Evolutionary conservation across 108 stramenopile genomes (phyloP).

Genomic region (Schizochytrium sp.): DNA sequence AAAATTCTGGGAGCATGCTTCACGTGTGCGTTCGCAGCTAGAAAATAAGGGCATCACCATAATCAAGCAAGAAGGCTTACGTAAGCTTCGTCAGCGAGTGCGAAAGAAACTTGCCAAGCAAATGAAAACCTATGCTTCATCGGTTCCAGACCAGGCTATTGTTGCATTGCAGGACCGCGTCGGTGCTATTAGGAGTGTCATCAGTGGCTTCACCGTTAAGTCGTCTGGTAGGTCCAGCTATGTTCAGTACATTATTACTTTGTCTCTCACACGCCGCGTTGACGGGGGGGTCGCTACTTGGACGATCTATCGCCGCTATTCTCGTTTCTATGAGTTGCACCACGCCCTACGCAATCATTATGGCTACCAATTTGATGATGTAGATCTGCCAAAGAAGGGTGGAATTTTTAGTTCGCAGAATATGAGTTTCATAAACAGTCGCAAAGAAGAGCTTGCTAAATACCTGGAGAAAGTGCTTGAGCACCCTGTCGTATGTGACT

Average conservation of each 20-base stretch:
- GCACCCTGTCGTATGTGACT: conserved; percentile 42
- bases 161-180: conserved; percentile 45
- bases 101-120: background rate
- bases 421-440: conserved; percentile 40
- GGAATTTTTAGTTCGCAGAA: conserved; percentile 56
- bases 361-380: conserved; percentile 48
- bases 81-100: conserved; percentile 24
- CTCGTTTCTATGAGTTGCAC: conserved; percentile 23
- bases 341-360: background rate
- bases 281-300: conserved; percentile 45
- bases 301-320: conserved; percentile 13
- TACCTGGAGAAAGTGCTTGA: conserved; percentile 28
- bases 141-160: conserved; percentile 51
- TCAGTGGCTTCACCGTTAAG: conserved; percentile 2
- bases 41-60: conserved; percentile 39
- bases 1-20: conserved; percentile 29
- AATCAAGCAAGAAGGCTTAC: conserved; percentile 37
- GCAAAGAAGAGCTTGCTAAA: conserved; percentile 6
- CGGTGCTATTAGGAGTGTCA: conserved; percentile 30
- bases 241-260: conserved; percentile 20
- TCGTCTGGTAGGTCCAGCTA: background rate
- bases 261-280: conserved; percentile 14
- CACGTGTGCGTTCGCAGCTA: background rate
- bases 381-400: background rate
- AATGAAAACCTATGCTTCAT: background rate